Conservation (phyloP, 805 yeast genomes). For the Saccharomycopsis fibuligera region DNA sequence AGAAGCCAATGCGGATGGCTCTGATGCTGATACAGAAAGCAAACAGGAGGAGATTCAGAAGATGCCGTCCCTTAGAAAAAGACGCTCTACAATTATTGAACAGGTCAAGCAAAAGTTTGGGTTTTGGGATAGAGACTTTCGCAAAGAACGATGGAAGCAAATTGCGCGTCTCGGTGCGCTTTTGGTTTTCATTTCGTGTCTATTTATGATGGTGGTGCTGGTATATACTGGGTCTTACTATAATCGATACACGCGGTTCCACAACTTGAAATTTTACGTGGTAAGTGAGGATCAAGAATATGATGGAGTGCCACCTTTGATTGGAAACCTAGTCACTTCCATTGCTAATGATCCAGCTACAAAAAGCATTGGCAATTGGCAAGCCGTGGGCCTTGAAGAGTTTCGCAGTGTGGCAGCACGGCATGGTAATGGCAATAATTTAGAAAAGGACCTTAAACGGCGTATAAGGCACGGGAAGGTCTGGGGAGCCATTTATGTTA, state of each 20-base stretch:
- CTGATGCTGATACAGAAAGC: neutral
- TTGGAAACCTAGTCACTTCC: constrained; percentile 11
- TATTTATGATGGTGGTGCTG: constrained; percentile 25
- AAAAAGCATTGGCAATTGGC: constrained; percentile 23
- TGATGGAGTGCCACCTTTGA: neutral
- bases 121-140: constrained; percentile 16
- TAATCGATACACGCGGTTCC: constrained; percentile 18
- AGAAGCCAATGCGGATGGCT: neutral
- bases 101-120: neutral
- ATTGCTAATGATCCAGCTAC: constrained; percentile 8
- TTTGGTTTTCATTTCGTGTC: constrained; percentile 21
- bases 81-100: neutral
- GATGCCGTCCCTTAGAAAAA: neutral
- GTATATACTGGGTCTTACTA: constrained; percentile 32
- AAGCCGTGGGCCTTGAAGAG: too few relatives aligned
- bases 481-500: constrained; percentile 59
- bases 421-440: neutral
- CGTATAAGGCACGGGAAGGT: constrained; percentile 29
- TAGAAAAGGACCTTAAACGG: neutral
- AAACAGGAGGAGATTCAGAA: neutral
- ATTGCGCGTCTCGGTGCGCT: neutral
- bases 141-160: constrained; percentile 4
- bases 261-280: constrained; percentile 23
- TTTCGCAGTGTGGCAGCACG: constrained; percentile 4
- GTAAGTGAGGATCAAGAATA: constrained; percentile 23